Evolutionary conservation across 1,284 basidiomycete genomes (phyloP).

Genomic region (Sporisorium reilianum): DNA sequence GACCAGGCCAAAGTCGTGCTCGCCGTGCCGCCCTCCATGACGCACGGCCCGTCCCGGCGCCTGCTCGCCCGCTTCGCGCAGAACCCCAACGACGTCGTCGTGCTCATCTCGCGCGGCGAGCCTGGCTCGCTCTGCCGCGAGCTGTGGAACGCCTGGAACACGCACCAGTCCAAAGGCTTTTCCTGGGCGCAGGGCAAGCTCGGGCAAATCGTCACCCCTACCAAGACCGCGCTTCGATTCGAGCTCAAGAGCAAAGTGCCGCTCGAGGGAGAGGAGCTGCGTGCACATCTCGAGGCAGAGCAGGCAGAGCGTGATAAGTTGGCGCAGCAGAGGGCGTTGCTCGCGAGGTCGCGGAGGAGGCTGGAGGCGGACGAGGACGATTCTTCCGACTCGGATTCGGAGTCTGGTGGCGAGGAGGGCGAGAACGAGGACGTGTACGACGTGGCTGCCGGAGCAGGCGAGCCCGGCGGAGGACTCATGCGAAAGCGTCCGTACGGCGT

Average conservation of each 20-base stretch:
- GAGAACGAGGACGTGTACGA: slow-evolving; percentile 74
- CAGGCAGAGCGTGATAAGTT: slow-evolving; percentile 84
- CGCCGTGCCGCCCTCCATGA: slow-evolving; percentile 89
- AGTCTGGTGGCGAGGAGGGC: slow-evolving; percentile 73
- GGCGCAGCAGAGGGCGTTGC: slow-evolving; percentile 85
- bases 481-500: slow-evolving; percentile 37
- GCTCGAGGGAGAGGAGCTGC: slow-evolving; percentile 77
- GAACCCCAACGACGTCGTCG: slow-evolving; percentile 72
- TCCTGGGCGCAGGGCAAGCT: slow-evolving; percentile 87
- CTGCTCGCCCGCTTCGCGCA: slow-evolving; percentile 88
- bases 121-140: slow-evolving; percentile 82
- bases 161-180: slow-evolving; percentile 80
- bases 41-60: slow-evolving; percentile 88
- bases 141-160: slow-evolving; percentile 88
- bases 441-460: slow-evolving; percentile 22
- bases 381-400: slow-evolving; percentile 70
- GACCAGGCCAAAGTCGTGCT: slow-evolving; percentile 84
- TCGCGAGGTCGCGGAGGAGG: slow-evolving; percentile 82
- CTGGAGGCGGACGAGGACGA: slow-evolving; percentile 80
- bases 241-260: slow-evolving; percentile 88
- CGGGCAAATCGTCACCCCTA: slow-evolving; percentile 76
- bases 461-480: slow-evolving; percentile 14
- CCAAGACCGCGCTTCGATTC: slow-evolving; percentile 31
- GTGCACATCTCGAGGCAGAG: slow-evolving; percentile 82
- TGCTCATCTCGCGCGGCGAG: slow-evolving; percentile 73